phyloP scores from a whole-genome alignment of 805 yeast genomes.

The Groenewaldozyma tartarivorans region DNA sequence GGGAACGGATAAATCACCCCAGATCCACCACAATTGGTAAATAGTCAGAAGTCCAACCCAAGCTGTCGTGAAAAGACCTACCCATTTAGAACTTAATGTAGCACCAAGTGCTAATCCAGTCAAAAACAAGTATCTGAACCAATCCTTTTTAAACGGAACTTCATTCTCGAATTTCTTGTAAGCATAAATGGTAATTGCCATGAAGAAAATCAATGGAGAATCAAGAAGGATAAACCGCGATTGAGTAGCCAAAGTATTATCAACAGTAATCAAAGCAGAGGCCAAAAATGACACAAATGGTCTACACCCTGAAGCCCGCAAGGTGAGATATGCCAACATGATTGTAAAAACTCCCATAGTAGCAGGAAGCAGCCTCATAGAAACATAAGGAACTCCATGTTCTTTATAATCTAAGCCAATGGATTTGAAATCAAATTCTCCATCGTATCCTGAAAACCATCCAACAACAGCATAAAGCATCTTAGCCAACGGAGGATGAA shows the following conservation, averaged over 20 bases:
- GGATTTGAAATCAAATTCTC: conserved; percentile 30
- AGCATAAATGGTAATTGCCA: conserved; percentile 40
- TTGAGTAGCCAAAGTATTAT: conserved; percentile 55
- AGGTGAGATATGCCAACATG: conserved; percentile 42
- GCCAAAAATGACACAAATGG: conserved; percentile 42
- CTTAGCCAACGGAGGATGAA: conserved; percentile 64
- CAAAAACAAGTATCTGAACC: conserved; percentile 43
- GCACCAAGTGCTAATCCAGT: conserved; percentile 45
- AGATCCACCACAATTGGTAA: conserved; percentile 51
- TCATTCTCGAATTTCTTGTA: conserved; percentile 41
- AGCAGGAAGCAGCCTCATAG: conserved; percentile 51
- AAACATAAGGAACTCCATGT: conserved; percentile 38
- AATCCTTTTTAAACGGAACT: conserved; percentile 36
- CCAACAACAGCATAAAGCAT: conserved; percentile 49
- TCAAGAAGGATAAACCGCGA: conserved; percentile 45
- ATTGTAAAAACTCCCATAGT: conserved; percentile 45
- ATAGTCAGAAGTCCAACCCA: conserved; percentile 51
- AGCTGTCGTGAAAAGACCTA: conserved; percentile 55
- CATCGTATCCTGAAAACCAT: conserved; percentile 44
- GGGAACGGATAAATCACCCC: conserved; percentile 57
- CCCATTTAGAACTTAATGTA: conserved; percentile 54
- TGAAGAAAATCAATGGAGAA: conserved; percentile 33
- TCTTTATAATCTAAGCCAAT: conserved; percentile 38
- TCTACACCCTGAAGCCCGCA: conserved; percentile 48
- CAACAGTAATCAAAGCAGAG: conserved; percentile 44